These are phyloP conservation scores for Pyrenophora teres DNA, from an alignment of 2,329 filamentous ascomycete species.

Conservation along the genomic window DNA sequence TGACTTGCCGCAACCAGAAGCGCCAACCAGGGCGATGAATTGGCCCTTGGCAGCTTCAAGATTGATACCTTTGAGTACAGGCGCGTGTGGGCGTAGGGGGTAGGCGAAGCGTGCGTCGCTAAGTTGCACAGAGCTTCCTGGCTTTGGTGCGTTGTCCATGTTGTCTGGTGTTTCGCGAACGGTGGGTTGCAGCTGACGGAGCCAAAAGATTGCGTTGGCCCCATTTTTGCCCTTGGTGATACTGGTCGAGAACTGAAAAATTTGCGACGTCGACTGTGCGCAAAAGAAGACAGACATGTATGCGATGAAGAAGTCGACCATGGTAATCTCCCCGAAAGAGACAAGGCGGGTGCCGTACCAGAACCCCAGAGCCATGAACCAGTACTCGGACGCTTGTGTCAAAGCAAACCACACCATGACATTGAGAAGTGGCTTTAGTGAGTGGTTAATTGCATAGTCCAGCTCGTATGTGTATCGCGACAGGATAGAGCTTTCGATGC, in stretches of 20 bases:
- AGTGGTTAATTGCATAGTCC: slow-evolving; percentile 47
- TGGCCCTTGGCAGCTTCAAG: slow-evolving; percentile 59
- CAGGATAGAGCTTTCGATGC: slow-evolving; percentile 66
- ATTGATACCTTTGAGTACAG: slow-evolving; percentile 67
- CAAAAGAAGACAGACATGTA: slow-evolving; percentile 41
- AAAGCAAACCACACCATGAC: slow-evolving; percentile 69
- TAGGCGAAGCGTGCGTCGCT: slow-evolving; percentile 88
- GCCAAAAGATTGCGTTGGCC: slow-evolving; percentile 58
- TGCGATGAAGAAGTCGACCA: slow-evolving; percentile 71
- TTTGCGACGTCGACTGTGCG: slow-evolving; percentile 2
- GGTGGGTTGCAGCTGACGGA: slow-evolving; percentile 39
- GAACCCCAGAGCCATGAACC: slow-evolving; percentile 79
- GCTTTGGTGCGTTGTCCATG: slow-evolving; percentile 6
- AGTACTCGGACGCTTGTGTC: slow-evolving; percentile 79
- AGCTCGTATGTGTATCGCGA: slow-evolving; percentile 70
- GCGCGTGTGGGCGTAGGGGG: slow-evolving; percentile 78
- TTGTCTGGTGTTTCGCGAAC: slow-evolving; percentile 37
- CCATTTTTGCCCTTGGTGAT: slow-evolving; percentile 93
- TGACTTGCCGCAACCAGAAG: slow-evolving; percentile 86
- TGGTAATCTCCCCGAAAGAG: slow-evolving; percentile 58
- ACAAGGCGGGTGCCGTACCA: slow-evolving; percentile 58
- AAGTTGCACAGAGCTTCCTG: slow-evolving; percentile 45
- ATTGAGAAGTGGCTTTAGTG: slow-evolving; percentile 12
- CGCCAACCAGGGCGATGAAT: slow-evolving; percentile 56
- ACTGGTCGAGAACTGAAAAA: slow-evolving; percentile 46